Base-by-base conservation (phyloP, 2,329 filamentous ascomycete species). In the Sarocladium kiliense region DNA sequence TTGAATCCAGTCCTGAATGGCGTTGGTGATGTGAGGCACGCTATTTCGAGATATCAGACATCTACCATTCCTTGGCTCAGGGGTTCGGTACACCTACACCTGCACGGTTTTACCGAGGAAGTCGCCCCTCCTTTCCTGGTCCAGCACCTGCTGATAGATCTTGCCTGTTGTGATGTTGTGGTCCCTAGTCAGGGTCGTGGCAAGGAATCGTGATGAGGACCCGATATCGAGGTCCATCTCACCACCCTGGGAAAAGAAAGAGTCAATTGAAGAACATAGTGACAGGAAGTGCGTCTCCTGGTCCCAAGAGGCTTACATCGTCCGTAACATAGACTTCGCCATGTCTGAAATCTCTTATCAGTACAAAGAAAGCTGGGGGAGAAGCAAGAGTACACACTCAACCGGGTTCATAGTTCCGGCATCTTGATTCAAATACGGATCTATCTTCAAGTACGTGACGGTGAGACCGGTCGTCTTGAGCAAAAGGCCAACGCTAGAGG, bases 101-200 rank as follows among this genome's bases (percentile, higher is more conserved):
- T 97, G 91, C 16, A 95, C 87, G 18, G 92, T 91, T 70, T 88
- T 86, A 61, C 93, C 93, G 12, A 97, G 81, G 65, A 96, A 97
- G 68, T 94, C 86, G 55, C 82, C 81, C 39, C 72, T 71, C 25
- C 81, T 74, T 66, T 84, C 81, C 58, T 83, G 84, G 65, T 91
- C 84, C 58, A 68, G 32, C 54, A 97, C 92, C 64, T 88, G 84
- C 66, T 90, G 81, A 74, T 97, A 97, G 63, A 97, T 91, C 77
- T 97, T 97, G 67, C 94, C 94, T 5, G 93, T 96, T 3, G 94
- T 99, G 72, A 99, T 96, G 73, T 97, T 97, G 77, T 93, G 91
- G 63, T 96, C 91, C 58, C 86, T 80, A 9, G 85, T 90, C 58
- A 97, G 79, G 55, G 86, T 89, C 61, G 93, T 86, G 65, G 87